Conservation (phyloP, 768 basidiomycete genomes). For the Solioccasus polychromus region DNA sequence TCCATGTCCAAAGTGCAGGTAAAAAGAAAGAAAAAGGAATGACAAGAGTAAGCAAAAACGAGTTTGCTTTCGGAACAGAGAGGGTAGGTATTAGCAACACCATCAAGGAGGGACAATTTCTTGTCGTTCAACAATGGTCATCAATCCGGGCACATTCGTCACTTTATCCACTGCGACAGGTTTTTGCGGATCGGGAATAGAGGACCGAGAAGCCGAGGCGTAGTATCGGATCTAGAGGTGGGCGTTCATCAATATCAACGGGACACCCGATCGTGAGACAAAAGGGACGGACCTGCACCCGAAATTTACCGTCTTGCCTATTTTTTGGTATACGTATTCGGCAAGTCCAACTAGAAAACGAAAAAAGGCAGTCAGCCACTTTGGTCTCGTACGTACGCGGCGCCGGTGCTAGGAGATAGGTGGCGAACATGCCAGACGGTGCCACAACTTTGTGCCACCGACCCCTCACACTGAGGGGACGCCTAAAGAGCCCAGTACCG, state of each 20-base stretch:
- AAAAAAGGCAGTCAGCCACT: neutral
- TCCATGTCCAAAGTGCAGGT: no score
- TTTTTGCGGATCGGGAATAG: conserved; percentile 50
- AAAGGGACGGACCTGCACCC: conserved; percentile 49
- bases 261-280: neutral
- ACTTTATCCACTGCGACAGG: conserved; percentile 63
- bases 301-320: conserved; percentile 48
- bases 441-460: no score
- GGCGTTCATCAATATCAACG: neutral
- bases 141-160: conserved; percentile 64
- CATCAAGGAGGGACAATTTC: conserved; percentile 22
- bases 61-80: neutral
- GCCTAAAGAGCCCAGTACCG: no score
- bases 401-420: no score
- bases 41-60: neutral
- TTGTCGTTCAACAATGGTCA: conserved; percentile 61
- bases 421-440: no score
- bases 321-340: conserved; percentile 55
- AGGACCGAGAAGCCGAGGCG: conserved; percentile 56
- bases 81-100: no score
- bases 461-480: neutral
- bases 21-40: neutral
- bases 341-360: conserved; percentile 55
- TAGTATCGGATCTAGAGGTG: conserved; percentile 60
- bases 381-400: no score